These are phyloP conservation scores for Cucumis melo DNA, from an alignment of 306 rosid species.

Conservation along the genomic window DNA sequence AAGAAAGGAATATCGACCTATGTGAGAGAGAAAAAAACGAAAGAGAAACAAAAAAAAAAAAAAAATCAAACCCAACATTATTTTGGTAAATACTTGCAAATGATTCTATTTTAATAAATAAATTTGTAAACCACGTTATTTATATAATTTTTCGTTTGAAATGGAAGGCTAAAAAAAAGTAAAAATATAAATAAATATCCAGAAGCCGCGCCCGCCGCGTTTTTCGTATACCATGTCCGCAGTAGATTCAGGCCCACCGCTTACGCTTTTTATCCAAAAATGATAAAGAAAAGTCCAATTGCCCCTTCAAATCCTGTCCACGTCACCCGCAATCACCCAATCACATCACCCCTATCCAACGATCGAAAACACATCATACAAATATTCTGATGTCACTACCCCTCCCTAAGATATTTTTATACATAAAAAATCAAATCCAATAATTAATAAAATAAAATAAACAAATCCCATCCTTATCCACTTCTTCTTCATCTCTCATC, in stretches of 20 bases:
- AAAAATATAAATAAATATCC: too few species aligned
- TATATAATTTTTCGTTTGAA: too few species aligned
- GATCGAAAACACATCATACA: not conserved
- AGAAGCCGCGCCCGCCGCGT: not conserved
- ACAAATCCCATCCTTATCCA: conserved; percentile 14
- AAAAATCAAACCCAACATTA: too few species aligned
- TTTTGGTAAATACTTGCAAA: too few species aligned
- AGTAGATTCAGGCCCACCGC: conserved; percentile 1
- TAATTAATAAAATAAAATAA: not conserved
- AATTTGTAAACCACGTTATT: too few species aligned
- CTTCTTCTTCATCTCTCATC: not conserved
- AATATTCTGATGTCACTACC: not conserved
- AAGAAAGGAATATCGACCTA: too few species aligned
- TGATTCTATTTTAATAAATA: too few species aligned
- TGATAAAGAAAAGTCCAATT: not conserved
- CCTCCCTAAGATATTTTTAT: not conserved
- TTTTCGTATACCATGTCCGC: not conserved
- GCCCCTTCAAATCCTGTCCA: not conserved
- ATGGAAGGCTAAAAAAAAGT: too few species aligned
- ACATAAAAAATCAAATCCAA: not conserved
- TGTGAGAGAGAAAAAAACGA: too few species aligned
- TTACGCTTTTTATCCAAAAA: not conserved
- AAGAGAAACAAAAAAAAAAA: too few species aligned
- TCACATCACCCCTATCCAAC: not conserved
- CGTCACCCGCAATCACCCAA: not conserved